Conservation (phyloP, 2,329 filamentous ascomycete species). For the Sporothrix dimorphospora region DNA sequence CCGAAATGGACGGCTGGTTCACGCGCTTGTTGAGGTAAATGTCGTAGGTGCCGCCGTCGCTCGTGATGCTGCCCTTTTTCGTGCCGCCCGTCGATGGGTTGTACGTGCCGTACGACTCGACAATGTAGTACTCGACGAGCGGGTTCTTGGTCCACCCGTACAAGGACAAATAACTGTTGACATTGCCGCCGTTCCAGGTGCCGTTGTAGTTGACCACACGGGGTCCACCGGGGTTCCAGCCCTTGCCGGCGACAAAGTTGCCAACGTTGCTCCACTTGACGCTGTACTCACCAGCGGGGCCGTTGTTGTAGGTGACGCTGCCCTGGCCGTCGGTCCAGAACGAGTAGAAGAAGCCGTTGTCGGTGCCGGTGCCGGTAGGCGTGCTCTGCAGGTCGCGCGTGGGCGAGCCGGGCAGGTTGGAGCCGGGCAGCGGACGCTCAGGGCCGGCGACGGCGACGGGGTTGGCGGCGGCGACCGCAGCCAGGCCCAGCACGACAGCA, state of each 20-base stretch:
- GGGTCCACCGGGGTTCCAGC: constrained; percentile 56
- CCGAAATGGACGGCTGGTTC: constrained; percentile 50
- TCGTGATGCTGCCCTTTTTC: constrained; percentile 39
- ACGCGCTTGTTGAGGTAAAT: constrained; percentile 42
- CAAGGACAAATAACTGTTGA: constrained; percentile 29
- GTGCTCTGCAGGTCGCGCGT: constrained; percentile 8
- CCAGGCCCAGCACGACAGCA: not conserved
- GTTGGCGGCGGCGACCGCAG: not conserved
- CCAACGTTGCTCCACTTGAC: constrained; percentile 49
- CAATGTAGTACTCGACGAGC: constrained; percentile 35
- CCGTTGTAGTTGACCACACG: constrained; percentile 37
- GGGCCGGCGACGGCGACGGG: not conserved
- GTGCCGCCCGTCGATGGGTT: constrained; percentile 31
- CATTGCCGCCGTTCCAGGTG: constrained; percentile 39
- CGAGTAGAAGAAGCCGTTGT: constrained; percentile 51
- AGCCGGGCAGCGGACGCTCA: not conserved
- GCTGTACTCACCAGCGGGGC: constrained; percentile 45
- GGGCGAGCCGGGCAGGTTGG: not conserved
- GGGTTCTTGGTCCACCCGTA: constrained; percentile 35
- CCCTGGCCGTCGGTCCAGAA: constrained; percentile 50
- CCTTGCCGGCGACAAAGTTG: constrained; percentile 62
- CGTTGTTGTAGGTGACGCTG: constrained; percentile 48
- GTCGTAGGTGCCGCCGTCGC: constrained; percentile 44
- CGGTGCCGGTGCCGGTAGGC: constrained; percentile 36
- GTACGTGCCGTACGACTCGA: constrained; percentile 33